phyloP scores from a whole-genome alignment of 1,284 basidiomycete species.

The Microbotryum scabiosae region DNA sequence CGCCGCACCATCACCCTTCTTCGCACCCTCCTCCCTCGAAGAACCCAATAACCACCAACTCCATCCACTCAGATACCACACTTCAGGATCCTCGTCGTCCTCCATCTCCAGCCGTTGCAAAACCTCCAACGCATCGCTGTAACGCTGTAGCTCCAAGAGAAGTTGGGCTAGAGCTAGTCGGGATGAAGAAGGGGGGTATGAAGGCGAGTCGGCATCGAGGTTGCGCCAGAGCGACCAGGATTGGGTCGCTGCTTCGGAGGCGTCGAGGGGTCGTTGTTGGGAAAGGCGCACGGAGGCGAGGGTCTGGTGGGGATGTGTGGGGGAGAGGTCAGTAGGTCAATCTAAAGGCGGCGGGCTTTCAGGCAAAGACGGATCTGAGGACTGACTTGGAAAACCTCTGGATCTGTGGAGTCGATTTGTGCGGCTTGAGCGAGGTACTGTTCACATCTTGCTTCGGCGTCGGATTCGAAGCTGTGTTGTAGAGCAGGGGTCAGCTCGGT shows the following conservation, averaged over 20 bases:
- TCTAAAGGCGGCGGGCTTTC: not conserved
- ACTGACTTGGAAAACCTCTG: conserved; percentile 54
- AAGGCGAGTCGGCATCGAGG: conserved; percentile 59
- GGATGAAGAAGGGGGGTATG: conserved; percentile 63
- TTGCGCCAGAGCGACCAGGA: conserved; percentile 68
- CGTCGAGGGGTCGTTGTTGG: conserved; percentile 72
- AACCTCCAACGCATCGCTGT: conserved; percentile 62
- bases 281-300: conserved; percentile 84
- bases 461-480: conserved; percentile 60
- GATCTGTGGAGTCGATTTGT: conserved; percentile 62
- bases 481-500: no score
- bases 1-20: conserved; percentile 56
- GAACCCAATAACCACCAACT: conserved; percentile 63
- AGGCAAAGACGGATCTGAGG: not conserved
- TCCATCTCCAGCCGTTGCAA: conserved; percentile 69
- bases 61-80: conserved; percentile 93
- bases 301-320: conserved; percentile 44
- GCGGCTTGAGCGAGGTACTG: conserved; percentile 62
- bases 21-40: conserved; percentile 30
- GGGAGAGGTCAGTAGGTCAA: not conserved
- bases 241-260: conserved; percentile 58
- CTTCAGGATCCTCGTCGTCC: conserved; percentile 81
- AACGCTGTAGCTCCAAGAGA: conserved; percentile 69
- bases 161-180: conserved; percentile 70
- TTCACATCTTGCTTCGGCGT: conserved; percentile 73